These are phyloP conservation scores for Annulohypoxylon nitens DNA, from an alignment of 495 filamentous ascomycete genomes.

Conservation along the genomic window DNA sequence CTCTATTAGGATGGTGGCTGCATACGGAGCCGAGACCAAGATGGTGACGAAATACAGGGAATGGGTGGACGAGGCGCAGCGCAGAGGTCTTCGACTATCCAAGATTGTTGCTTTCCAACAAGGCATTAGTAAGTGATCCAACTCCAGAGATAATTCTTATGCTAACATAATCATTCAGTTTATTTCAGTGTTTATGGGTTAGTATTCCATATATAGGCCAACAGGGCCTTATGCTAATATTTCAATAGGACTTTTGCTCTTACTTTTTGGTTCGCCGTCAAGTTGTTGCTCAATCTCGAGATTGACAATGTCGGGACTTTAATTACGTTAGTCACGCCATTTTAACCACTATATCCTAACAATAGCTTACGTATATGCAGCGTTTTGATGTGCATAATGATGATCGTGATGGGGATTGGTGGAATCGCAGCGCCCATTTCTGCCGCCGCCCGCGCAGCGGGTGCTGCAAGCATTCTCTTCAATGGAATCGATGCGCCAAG, in stretches of 20 bases:
- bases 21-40: constrained; percentile 71
- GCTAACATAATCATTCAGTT: constrained; percentile 44
- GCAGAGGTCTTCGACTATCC: constrained; percentile 64
- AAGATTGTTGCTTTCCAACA: constrained; percentile 63
- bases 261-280: constrained; percentile 62
- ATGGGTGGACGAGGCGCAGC: constrained; percentile 70
- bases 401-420: constrained; percentile 65
- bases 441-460: constrained; percentile 64
- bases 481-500: constrained; percentile 68
- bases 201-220: constrained; percentile 33
- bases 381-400: constrained; percentile 70
- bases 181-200: constrained; percentile 61
- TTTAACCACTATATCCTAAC: background rate
- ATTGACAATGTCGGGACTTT: constrained; percentile 61
- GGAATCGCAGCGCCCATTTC: constrained; percentile 65
- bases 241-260: constrained; percentile 59
- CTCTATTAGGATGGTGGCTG: constrained; percentile 71
- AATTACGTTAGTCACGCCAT: constrained; percentile 60
- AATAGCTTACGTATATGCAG: constrained; percentile 52
- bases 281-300: constrained; percentile 45
- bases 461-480: constrained; percentile 68
- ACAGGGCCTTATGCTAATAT: constrained; percentile 19
- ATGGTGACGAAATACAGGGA: constrained; percentile 65
- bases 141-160: background rate
- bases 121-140: constrained; percentile 53